Evolutionary conservation across 495 filamentous ascomycete genomes (phyloP).

Genomic region (Tuber umbilicatum): DNA sequence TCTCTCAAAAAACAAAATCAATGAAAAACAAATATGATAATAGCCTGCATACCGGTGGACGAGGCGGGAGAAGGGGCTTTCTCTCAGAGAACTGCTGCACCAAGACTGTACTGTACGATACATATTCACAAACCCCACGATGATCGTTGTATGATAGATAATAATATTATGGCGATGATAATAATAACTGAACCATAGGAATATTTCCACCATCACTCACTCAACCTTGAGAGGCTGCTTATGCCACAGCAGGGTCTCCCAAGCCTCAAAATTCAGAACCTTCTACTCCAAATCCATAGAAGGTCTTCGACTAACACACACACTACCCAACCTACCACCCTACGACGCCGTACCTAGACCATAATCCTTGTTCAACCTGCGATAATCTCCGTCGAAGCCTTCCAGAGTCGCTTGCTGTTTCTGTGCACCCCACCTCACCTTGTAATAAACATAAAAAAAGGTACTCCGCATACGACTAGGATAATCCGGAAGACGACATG

Average conservation of each 20-base stretch:
- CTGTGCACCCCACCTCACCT: not conserved
- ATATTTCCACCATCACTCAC: not conserved
- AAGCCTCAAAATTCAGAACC: conserved; percentile 2
- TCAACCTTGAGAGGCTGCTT: not conserved
- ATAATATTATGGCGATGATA: not conserved
- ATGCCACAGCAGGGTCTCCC: not conserved
- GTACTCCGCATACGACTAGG: not conserved
- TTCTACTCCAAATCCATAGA: not conserved
- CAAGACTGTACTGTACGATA: not conserved
- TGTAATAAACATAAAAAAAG: conserved; percentile 3
- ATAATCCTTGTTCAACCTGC: not conserved
- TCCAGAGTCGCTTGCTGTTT: not conserved
- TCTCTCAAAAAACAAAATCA: not conserved
- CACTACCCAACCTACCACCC: not conserved
- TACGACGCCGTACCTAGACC: not conserved
- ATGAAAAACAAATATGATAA: not conserved
- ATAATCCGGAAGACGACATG: not conserved
- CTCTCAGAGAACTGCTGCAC: not conserved
- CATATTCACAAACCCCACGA: not conserved
- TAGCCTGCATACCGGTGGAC: not conserved
- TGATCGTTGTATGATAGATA: not conserved
- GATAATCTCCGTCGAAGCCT: not conserved
- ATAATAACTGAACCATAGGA: not conserved
- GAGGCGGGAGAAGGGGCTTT: not conserved
- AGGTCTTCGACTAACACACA: not conserved